Evolutionary conservation across 352 stramenopile species (phyloP).

Genomic region (Pythium monospermum): DNA sequence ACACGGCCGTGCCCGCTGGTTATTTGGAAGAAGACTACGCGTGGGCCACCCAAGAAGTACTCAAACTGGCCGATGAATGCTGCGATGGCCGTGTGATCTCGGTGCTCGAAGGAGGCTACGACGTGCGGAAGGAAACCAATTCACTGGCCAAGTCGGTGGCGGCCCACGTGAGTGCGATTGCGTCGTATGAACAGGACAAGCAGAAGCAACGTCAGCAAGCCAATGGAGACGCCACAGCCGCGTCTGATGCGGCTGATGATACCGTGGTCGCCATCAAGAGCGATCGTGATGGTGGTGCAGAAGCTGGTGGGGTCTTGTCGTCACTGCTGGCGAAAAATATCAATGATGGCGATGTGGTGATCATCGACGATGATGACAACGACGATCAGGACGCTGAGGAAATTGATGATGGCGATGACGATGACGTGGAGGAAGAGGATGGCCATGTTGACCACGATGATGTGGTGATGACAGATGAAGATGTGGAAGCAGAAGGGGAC

Average conservation of each 20-base stretch:
- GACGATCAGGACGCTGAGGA: conserved; percentile 29
- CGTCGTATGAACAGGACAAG: conserved; percentile 43
- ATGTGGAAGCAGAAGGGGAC: background rate
- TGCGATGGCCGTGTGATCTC: conserved; percentile 80
- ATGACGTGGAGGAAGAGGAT: conserved; percentile 4
- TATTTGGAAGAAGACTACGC: conserved; percentile 83
- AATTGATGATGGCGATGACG: background rate
- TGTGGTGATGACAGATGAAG: conserved; percentile 19
- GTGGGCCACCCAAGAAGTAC: conserved; percentile 73
- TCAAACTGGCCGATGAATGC: conserved; percentile 68
- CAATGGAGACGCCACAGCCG: conserved; percentile 14
- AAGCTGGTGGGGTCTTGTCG: conserved; percentile 35
- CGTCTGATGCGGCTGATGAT: conserved; percentile 10
- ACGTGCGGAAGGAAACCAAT: conserved; percentile 76
- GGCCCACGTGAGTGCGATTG: conserved; percentile 71
- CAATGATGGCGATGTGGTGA: conserved; percentile 40
- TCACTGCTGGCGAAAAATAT: conserved; percentile 50
- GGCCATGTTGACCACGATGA: no score
- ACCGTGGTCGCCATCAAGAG: conserved; percentile 4
- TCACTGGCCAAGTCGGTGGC: conserved; percentile 77
- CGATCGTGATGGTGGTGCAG: conserved; percentile 23
- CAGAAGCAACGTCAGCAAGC: background rate
- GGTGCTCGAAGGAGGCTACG: conserved; percentile 84
- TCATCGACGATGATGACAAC: conserved; percentile 45
- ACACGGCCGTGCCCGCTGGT: conserved; percentile 65